These are phyloP conservation scores for Carex scoparia DNA, from an alignment of 176 grass and related monocot species.

Conservation along the genomic window DNA sequence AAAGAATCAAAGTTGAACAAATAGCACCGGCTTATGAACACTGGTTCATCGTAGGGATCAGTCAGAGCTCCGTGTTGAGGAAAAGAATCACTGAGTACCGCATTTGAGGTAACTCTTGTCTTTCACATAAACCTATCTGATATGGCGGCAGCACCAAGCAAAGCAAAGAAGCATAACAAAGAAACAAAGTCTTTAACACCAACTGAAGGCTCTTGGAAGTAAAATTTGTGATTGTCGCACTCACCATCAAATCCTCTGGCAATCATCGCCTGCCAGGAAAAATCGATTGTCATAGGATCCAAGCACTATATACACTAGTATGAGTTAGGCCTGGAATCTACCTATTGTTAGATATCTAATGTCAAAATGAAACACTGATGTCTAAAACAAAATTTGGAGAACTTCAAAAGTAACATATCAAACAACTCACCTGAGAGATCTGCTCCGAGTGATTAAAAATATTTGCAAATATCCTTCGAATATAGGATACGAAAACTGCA, in stretches of 20 bases:
- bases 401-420: constrained; percentile 7
- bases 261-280: constrained; percentile 73
- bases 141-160: constrained; percentile 47
- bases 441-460: constrained; percentile 95
- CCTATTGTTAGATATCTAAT: neutral
- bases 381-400: neutral
- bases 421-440: constrained; percentile 77
- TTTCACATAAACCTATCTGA: constrained; percentile 66
- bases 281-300: neutral
- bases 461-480: constrained; percentile 88
- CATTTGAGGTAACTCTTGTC: neutral
- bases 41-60: neutral
- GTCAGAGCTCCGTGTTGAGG: neutral
- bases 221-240: constrained; percentile 64
- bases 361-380: neutral
- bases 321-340: neutral
- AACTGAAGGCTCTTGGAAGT: constrained; percentile 76
- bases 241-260: constrained; percentile 89
- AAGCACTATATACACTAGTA: neutral
- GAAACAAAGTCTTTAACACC: constrained; percentile 62
- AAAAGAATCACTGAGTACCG: neutral
- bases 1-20: neutral
- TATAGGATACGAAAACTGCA: constrained; percentile 94
- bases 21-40: neutral
- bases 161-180: constrained; percentile 63